Evolutionary conservation across 2,329 filamentous ascomycete genomes (phyloP), one percentile per base, ranked within the genome.

Genomic region (Aspergillus sp.): DNA sequence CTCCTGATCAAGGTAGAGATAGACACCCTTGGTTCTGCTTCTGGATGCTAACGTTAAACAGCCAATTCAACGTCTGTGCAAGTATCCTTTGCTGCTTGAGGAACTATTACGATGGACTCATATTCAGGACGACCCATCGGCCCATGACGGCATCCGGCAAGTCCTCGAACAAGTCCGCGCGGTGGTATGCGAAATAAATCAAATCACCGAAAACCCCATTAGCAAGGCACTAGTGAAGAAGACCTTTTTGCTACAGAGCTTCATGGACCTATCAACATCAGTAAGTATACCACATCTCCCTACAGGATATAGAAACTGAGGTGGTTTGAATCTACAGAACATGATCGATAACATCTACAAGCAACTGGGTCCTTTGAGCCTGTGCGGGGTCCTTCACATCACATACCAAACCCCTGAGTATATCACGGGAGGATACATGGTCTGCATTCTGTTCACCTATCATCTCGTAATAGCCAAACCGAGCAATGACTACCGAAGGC

Each of bases 31-130:
- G 17, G 3, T 36, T 44, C 21, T 44, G n/a, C 17, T 36, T 19
- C 19, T 19, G 19, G 21, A 25, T 39, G 25, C 60, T 73, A 36
- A 73, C 49, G 15, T 11, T n/a, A 0, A 8, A 52, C 32, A 96
- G 91, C 95, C 94, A 0, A 93, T 97, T 19, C 94, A 99, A 76
- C 86, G 94, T 58, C 85, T 97, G 21, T 96, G 92, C 80, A 92
- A 90, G 77, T 98, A 98, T 71, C 92, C 92, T 10, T 81, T 99
- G 3, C 81, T 98, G 2, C 93, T 98, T 70, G 84, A 87, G 5
- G 92, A 97, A 69, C 82, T 99, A 8, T 82, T 93, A 61, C 93
- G 90, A 69, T 84, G 89, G 66, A 97, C 93, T 0, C 91, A 92
- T 2, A 90, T 91, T 1, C 88, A 85, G 58, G 94, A 98, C 71